Conservation (phyloP, 257 asterid genomes). For the Jacaranda mimosifolia region DNA sequence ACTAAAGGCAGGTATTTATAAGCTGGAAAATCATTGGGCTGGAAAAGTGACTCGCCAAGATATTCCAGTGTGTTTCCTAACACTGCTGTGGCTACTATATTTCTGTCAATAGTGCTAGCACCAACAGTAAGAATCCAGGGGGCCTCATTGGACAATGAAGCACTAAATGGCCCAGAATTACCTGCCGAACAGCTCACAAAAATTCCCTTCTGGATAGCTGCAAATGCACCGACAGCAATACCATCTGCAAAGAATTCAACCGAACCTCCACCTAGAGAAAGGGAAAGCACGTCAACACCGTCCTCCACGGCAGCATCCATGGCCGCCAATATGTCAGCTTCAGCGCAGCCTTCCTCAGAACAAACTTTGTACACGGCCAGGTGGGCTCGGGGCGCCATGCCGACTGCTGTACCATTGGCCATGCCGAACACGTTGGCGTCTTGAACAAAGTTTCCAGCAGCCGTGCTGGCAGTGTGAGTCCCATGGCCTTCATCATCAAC, state of each 20-base stretch:
- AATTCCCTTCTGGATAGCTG: slow-evolving; percentile 54
- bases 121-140: slow-evolving; percentile 53
- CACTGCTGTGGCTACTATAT: slow-evolving; percentile 32
- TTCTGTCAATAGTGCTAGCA: slow-evolving; percentile 18
- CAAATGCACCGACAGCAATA: slow-evolving; percentile 51
- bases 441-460: slow-evolving; percentile 50
- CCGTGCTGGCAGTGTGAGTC: slow-evolving; percentile 53
- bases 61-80: slow-evolving; percentile 34
- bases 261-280: slow-evolving; percentile 46
- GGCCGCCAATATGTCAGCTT: slow-evolving; percentile 47
- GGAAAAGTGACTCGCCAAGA: slow-evolving; percentile 47
- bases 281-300: slow-evolving; percentile 54
- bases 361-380: slow-evolving; percentile 55
- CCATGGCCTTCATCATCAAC: slow-evolving; percentile 54
- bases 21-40: slow-evolving; percentile 37
- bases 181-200: slow-evolving; percentile 54
- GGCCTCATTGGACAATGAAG: slow-evolving; percentile 50
- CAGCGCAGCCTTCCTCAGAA: slow-evolving; percentile 12
- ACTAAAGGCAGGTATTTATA: slow-evolving; percentile 27
- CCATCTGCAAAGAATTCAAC: slow-evolving; percentile 36
- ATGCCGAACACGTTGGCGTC: slow-evolving; percentile 47
- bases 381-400: slow-evolving; percentile 57
- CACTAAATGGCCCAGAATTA: slow-evolving; percentile 40
- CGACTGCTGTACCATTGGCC: slow-evolving; percentile 56
- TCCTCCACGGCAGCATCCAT: slow-evolving; percentile 57